Conservation (phyloP, 139 green algal genomes). For the Volvox africanus region DNA sequence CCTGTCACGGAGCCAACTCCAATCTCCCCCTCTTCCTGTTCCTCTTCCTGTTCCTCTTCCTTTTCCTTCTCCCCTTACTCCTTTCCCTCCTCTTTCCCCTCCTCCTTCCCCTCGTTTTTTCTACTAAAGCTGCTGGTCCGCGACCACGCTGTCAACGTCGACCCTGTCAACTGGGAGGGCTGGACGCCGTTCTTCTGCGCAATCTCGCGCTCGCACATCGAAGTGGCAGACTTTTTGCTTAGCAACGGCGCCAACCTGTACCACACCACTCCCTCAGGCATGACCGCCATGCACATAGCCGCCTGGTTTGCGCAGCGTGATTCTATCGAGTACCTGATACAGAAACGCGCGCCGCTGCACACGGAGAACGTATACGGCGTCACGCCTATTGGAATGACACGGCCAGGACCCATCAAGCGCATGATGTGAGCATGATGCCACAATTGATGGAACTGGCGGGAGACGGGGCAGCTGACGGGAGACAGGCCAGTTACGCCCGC, state of each 20-base stretch:
- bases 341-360: conserved; percentile 5
- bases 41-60: not conserved
- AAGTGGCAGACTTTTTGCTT: conserved; percentile 48
- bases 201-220: conserved; percentile 32
- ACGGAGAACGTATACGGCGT: conserved; percentile 34
- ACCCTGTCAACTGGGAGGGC: conserved; percentile 51
- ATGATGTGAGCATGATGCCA: conserved; percentile 6
- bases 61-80: not conserved
- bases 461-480: not conserved
- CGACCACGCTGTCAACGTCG: conserved; percentile 21
- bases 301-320: conserved; percentile 36
- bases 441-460: no score
- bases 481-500: no score
- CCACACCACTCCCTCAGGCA: conserved; percentile 33
- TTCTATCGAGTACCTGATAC: conserved; percentile 28
- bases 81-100: not conserved
- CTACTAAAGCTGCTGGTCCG: conserved; percentile 30
- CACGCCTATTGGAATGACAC: conserved; percentile 27
- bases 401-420: conserved; percentile 47
- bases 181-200: conserved; percentile 54
- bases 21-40: not conserved
- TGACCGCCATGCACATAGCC: conserved; percentile 38
- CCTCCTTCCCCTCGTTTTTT: not conserved
- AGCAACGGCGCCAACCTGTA: conserved; percentile 30
- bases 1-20: no score